Conservation (phyloP, 2,329 filamentous ascomycete genomes). For the Davidsoniella virescens region DNA sequence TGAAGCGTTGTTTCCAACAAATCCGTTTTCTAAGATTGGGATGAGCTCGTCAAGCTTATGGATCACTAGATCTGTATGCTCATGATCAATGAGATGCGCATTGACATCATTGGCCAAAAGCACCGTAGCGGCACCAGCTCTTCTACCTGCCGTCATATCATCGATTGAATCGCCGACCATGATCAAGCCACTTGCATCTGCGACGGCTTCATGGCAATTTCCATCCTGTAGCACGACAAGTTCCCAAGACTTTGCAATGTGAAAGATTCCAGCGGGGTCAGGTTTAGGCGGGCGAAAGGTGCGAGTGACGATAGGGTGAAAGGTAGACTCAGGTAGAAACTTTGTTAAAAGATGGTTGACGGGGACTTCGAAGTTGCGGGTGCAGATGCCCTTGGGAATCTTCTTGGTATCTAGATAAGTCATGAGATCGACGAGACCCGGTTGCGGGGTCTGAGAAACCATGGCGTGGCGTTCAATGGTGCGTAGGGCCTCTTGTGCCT, state of each 20-base stretch:
- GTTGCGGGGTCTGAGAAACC: constrained; percentile 62
- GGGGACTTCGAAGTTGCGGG: constrained; percentile 77
- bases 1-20: constrained; percentile 31
- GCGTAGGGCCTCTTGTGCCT: constrained; percentile 58
- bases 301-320: constrained; percentile 68
- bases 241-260: constrained; percentile 67
- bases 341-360: constrained; percentile 59
- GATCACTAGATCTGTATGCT: constrained; percentile 64
- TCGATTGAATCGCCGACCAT: constrained; percentile 74
- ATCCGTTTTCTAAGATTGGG: constrained; percentile 57
- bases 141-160: constrained; percentile 76
- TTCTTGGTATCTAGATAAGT: constrained; percentile 53
- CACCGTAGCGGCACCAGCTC: constrained; percentile 80
- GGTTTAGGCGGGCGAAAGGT: constrained; percentile 77
- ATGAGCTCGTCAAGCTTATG: constrained; percentile 59
- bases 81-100: constrained; percentile 47
- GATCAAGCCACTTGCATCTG: constrained; percentile 33
- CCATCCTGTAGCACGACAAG: constrained; percentile 20
- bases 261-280: constrained; percentile 69
- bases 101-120: constrained; percentile 75
- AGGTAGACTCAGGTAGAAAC: constrained; percentile 52
- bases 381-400: constrained; percentile 74
- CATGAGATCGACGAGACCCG: constrained; percentile 66
- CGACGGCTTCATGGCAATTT: constrained; percentile 14
- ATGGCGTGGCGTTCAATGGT: constrained; percentile 70